Conservation (phyloP, 768 basidiomycete species). For the Arthromyces matolae region DNA sequence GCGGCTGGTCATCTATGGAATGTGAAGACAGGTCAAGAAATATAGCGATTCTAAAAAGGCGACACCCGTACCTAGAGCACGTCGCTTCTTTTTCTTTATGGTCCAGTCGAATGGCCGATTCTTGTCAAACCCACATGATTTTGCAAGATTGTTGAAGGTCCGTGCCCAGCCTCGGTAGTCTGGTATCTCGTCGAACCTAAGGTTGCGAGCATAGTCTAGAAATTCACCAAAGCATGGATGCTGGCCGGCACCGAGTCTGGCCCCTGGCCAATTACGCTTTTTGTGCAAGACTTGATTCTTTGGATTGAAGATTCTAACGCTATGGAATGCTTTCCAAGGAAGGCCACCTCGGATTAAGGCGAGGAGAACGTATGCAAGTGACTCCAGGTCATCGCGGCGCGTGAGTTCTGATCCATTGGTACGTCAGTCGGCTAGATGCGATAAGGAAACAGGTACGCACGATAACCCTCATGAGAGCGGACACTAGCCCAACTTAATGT, state of each 20-base stretch:
- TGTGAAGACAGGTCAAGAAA: no score
- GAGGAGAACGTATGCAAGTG: no score
- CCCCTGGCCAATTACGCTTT: not conserved
- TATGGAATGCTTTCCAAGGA: not conserved
- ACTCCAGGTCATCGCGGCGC: not conserved
- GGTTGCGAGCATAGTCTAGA: not conserved
- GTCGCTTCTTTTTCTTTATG: not conserved
- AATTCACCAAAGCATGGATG: not conserved
- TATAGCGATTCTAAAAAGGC: no score
- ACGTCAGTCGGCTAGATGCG: no score
- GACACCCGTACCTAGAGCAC: not conserved
- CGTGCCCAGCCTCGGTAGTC: not conserved
- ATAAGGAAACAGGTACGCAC: not conserved
- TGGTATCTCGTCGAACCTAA: not conserved
- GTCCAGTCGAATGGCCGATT: not conserved
- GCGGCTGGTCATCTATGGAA: no score
- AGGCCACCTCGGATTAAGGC: not conserved
- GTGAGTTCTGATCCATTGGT: not conserved
- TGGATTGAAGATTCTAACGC: not conserved
- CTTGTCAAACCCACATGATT: not conserved
- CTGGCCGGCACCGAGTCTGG: not conserved
- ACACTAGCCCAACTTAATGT: not conserved
- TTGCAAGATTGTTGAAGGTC: not conserved
- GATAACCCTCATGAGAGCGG: not conserved
- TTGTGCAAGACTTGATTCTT: not conserved